Evolutionary conservation across 352 stramenopile genomes (phyloP).

Genomic region (Phytophthora ramorum): DNA sequence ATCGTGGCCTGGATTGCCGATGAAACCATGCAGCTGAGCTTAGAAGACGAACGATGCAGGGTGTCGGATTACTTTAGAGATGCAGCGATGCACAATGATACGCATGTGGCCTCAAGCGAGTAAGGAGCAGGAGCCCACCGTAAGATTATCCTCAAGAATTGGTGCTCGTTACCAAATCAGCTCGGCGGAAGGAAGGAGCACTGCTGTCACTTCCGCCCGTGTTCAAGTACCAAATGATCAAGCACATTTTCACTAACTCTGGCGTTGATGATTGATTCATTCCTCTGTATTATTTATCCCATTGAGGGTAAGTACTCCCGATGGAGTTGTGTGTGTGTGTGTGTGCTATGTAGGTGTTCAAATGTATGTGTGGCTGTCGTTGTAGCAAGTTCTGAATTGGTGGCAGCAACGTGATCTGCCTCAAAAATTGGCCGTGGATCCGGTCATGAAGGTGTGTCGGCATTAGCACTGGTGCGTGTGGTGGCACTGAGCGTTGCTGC

Average conservation of each 20-base stretch:
- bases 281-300: slow-evolving; percentile 26
- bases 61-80: slow-evolving; percentile 26
- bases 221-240: slow-evolving; percentile 27
- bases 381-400: slow-evolving; percentile 30
- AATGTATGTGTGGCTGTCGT: slow-evolving; percentile 24
- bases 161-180: slow-evolving; percentile 3
- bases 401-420: slow-evolving; percentile 19
- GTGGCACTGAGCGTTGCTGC: slow-evolving; percentile 28
- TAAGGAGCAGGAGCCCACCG: slow-evolving; percentile 10
- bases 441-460: slow-evolving; percentile 8
- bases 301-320: slow-evolving; percentile 20
- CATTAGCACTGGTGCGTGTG: slow-evolving; percentile 32
- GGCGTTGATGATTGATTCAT: slow-evolving; percentile 21
- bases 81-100: slow-evolving; percentile 21
- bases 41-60: slow-evolving; percentile 3
- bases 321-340: slow-evolving; percentile 17
- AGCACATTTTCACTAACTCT: slow-evolving; percentile 4
- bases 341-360: slow-evolving; percentile 10
- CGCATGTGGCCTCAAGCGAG: slow-evolving; percentile 14
- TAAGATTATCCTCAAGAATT: slow-evolving; percentile 29
- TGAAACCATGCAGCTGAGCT: neutral
- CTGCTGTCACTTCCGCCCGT: slow-evolving; percentile 15
- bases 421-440: slow-evolving; percentile 25
- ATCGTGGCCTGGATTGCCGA: neutral
- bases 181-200: slow-evolving; percentile 4